Conservation (phyloP, 129 eudicot species). For the Pseudognaphalium luteoalbum region DNA sequence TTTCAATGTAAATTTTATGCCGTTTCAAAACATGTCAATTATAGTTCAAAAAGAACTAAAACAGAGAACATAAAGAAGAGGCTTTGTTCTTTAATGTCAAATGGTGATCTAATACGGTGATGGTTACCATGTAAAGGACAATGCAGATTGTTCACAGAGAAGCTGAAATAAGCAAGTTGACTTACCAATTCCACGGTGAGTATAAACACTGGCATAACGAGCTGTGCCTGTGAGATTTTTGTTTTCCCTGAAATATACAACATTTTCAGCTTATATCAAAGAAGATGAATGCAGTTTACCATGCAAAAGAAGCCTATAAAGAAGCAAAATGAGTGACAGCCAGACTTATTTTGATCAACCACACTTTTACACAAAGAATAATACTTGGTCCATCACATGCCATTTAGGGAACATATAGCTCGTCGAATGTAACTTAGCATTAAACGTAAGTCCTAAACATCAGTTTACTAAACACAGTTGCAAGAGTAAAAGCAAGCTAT, state of each 20-base stretch:
- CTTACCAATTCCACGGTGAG: slow-evolving; percentile 75
- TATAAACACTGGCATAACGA: slow-evolving; percentile 77
- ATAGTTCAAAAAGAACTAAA: no score
- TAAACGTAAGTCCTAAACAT: no score
- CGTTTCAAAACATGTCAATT: no score
- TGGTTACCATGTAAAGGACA: background rate
- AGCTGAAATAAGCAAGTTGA: slow-evolving; percentile 12
- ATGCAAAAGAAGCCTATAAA: background rate
- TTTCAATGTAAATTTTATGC: no score
- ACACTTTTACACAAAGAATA: background rate
- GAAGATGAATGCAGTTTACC: background rate
- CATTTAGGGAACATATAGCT: background rate
- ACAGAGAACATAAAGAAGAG: no score
- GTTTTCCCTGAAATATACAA: slow-evolving; percentile 53
- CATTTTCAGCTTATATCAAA: slow-evolving; percentile 10
- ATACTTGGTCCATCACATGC: background rate
- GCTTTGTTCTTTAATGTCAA: background rate
- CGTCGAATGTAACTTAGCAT: no score
- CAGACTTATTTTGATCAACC: background rate
- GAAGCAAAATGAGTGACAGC: background rate
- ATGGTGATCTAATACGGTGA: background rate
- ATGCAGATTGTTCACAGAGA: slow-evolving; percentile 4
- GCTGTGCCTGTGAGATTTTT: slow-evolving; percentile 86
- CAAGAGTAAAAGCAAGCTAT: background rate
- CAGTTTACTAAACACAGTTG: no score